Evolutionary conservation across 176 grass and related monocot species (phyloP), one percentile per base, ranked within the genome.

Genomic region (Secale cereale): DNA sequence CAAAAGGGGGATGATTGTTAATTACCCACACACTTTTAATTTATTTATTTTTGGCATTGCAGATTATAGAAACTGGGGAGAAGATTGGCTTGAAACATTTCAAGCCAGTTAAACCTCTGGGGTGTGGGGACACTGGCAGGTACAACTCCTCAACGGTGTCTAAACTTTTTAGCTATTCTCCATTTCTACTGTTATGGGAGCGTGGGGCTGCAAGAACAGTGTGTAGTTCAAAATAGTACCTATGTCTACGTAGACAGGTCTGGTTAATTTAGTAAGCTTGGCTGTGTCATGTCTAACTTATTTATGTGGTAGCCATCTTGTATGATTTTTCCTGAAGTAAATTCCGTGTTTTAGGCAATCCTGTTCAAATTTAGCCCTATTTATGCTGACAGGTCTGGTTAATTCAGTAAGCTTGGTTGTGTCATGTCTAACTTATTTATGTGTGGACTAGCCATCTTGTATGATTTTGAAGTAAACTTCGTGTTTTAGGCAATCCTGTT

Each of bases 111-210:
- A 94, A 83, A 86, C 97, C 97, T 67, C 82, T 99, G 27, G 97
- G 97, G 40, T 96, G 76, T 88, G 97, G 97, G 84, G 97, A 99
- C 69, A 99, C 97, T 89, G 97, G 97, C 77, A 99, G 93, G 97
- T 99, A 92, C 64, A 60, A 32, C 45, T 70, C 33, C 76, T 56
- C 31, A 67, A 61, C 20, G 76, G 36, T 57, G 74, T 76, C 32
- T 83, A 20, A 78, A 45, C 54, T 3, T 79, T 78, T 40, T 54
- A 50, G 37, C 17, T 78, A 15, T 68, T 36, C 46, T 6, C n/a
- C 17, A 50, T 30, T 61, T 69, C 12, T 81, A 33, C 36, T 82
- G 10, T 54, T 76, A 22, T 22, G 73, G 7, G 27, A 76, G 45
- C 6, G 6, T 2, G 28, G 19, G 23, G 61, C 46, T 81, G 30